Evolutionary conservation across 2,329 filamentous ascomycete genomes (phyloP).

Genomic region (Fusarium pininemorale): DNA sequence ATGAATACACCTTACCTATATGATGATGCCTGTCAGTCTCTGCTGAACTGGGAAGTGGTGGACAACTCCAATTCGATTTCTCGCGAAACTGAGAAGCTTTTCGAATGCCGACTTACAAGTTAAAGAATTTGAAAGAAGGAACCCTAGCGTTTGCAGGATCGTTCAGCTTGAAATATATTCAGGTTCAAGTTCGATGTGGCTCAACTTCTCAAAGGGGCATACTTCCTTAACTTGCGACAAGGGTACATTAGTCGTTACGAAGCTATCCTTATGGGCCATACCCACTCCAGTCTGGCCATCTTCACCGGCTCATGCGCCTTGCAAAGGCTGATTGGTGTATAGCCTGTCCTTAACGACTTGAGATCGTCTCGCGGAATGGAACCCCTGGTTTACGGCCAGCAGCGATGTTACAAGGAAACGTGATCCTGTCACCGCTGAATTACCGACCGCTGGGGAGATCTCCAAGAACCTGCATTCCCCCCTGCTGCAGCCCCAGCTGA

Average conservation of each 20-base stretch:
- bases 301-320: conserved; percentile 24
- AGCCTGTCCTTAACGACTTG: conserved; percentile 27
- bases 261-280: conserved; percentile 21
- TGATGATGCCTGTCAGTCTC: conserved; percentile 13
- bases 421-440: conserved; percentile 15
- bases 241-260: conserved; percentile 31
- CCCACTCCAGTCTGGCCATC: conserved; percentile 36
- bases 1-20: background rate
- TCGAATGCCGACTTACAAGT: background rate
- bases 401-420: conserved; percentile 7
- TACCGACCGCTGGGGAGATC: conserved; percentile 13
- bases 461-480: conserved; percentile 18
- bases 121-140: conserved; percentile 1
- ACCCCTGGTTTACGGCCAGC: conserved; percentile 21
- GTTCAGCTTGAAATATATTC: conserved; percentile 29
- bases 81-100: background rate
- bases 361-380: conserved; percentile 23
- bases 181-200: conserved; percentile 12
- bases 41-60: background rate
- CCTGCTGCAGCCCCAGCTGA: conserved; percentile 4
- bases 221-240: conserved; percentile 36
- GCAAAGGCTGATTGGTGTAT: conserved; percentile 37
- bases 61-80: background rate
- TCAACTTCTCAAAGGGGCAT: conserved; percentile 21
- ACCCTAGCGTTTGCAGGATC: background rate